These are phyloP conservation scores for Neurospora tetrasperma DNA, from an alignment of 495 filamentous ascomycete species.

Conservation along the genomic window DNA sequence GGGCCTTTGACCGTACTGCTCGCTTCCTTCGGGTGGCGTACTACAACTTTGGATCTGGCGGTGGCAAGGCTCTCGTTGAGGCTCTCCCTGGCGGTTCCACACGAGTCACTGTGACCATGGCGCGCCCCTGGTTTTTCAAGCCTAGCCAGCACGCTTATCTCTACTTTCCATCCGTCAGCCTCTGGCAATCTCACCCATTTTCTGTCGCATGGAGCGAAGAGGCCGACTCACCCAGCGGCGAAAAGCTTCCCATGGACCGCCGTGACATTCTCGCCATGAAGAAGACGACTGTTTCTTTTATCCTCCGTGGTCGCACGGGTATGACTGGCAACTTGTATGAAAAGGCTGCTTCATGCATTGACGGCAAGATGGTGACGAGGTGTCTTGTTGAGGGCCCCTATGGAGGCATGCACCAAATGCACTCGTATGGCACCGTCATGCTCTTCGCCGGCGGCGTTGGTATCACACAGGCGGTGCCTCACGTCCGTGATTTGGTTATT, in stretches of 20 bases:
- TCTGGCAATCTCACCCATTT: conserved; percentile 61
- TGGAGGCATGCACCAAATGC: conserved; percentile 52
- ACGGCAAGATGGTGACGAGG: conserved; percentile 47
- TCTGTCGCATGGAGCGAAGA: conserved; percentile 56
- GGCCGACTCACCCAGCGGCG: conserved; percentile 31
- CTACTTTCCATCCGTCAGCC: conserved; percentile 66
- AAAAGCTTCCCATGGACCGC: conserved; percentile 46
- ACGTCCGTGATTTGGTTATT: conserved; percentile 62
- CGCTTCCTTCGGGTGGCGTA: conserved; percentile 47
- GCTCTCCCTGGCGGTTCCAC: conserved; percentile 54
- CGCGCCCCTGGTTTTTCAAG: conserved; percentile 62
- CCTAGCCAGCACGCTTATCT: conserved; percentile 74
- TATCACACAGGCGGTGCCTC: conserved; percentile 78
- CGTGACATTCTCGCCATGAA: conserved; percentile 44
- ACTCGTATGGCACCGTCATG: conserved; percentile 77
- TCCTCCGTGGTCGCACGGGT: conserved; percentile 68
- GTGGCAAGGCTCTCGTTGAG: conserved; percentile 49
- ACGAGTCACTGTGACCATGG: conserved; percentile 64
- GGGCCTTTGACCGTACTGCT: conserved; percentile 51
- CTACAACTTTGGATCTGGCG: conserved; percentile 56
- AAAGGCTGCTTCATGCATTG: conserved; percentile 49
- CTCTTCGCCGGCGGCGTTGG: conserved; percentile 83
- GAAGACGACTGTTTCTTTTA: conserved; percentile 63
- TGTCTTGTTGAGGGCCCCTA: conserved; percentile 80
- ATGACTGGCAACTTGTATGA: conserved; percentile 72